Evolutionary conservation across 495 filamentous ascomycete genomes (phyloP), one percentile per base, ranked within the genome.

Genomic region (Penicillium fimorum): DNA sequence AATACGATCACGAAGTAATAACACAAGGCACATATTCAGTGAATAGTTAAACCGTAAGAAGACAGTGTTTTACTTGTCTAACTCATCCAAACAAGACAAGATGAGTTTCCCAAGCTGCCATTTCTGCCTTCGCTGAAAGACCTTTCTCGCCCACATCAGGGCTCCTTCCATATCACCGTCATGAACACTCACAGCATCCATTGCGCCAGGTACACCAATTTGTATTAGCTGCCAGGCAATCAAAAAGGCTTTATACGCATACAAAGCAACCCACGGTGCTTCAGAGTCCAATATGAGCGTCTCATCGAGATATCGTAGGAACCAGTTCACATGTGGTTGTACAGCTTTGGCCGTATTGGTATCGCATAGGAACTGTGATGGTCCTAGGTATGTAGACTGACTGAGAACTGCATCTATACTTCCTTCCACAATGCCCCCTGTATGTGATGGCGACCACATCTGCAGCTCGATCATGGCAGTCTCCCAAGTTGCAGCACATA

Each of bases 171-270:
- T 33, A 60, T 73, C 69, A 9, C 69, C 70, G 63, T 70, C 67
- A 5, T 17, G 40, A 0, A 75, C 53, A 0, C 64, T 58, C 12
- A 71, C 64, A 1, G 53, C 61, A 33, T 60, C 48, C 67, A 73
- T 73, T 12, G 69, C 70, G 29, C 63, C 69, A 32, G 58, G 38
- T 1, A 67, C 15, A 1, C 64, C 59, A 10, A 61, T 63, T 42
- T 53, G 53, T 2, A 73, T 42, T 13, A 73, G 65, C 50, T 75
- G 68, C 71, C 68, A 73, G 7, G 71, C 71, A 47, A 73, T 70
- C 47, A 75, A 49, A 53, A 75, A 75, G 4, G 71, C 68, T 48
- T 71, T 71, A 42, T 70, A 75, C 7, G 71, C 71, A 40, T 73
- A 75, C 35, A 75, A 50, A 5, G 60, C 52, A 22, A 71, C 57